Evolutionary conservation across 768 basidiomycete genomes (phyloP).

Genomic region (Royoungia palumana): DNA sequence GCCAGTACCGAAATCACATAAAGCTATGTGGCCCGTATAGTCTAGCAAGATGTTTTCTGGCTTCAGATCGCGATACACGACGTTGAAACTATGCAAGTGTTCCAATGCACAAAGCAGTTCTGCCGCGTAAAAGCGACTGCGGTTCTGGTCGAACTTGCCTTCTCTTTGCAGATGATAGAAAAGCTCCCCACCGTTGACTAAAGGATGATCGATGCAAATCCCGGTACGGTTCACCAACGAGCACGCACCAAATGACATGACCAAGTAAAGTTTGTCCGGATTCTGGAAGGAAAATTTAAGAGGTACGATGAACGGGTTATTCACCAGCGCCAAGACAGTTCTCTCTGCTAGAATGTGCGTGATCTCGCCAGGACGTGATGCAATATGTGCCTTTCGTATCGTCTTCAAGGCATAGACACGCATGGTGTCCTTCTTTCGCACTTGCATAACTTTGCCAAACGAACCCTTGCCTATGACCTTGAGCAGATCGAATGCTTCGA

Average conservation of each 20-base stretch:
- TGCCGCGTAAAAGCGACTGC: slow-evolving; percentile 97
- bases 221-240: background rate
- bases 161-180: slow-evolving; percentile 98
- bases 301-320: slow-evolving; percentile 98
- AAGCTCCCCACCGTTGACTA: slow-evolving; percentile 95
- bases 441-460: slow-evolving; percentile 99
- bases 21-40: slow-evolving; percentile 95
- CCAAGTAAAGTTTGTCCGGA: slow-evolving; percentile 94
- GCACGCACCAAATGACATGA: slow-evolving; percentile 87
- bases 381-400: slow-evolving; percentile 97
- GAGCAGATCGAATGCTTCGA: slow-evolving; percentile 93
- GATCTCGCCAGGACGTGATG: slow-evolving; percentile 93
- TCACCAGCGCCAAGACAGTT: slow-evolving; percentile 94
- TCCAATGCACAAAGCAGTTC: slow-evolving; percentile 93
- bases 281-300: slow-evolving; percentile 99
- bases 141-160: slow-evolving; percentile 90
- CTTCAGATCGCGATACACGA: slow-evolving; percentile 97
- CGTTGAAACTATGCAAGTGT: slow-evolving; percentile 95
- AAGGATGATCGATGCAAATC: background rate
- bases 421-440: slow-evolving; percentile 96
- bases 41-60: slow-evolving; percentile 98
- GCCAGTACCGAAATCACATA: slow-evolving; percentile 86
- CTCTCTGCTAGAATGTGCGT: slow-evolving; percentile 97
- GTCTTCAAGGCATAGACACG: slow-evolving; percentile 98
- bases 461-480: slow-evolving; percentile 98